A percentile compares a stretch with the other conserved stretches of the same genome.
Conservation (phyloP, 2,329 filamentous ascomycete genomes). For the Lecanicillium sp. region DNA sequence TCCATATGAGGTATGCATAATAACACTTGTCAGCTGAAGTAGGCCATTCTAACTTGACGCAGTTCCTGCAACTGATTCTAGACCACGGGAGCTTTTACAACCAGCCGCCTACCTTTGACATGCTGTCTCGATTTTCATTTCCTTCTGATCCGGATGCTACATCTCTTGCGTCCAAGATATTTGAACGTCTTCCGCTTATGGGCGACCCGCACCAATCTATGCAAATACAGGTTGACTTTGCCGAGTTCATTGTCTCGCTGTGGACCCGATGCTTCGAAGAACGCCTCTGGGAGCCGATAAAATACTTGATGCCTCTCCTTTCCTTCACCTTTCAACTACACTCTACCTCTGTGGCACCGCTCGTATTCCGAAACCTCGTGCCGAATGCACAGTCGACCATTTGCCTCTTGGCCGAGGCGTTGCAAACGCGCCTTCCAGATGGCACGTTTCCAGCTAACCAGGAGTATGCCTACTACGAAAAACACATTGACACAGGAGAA, state of each 20-base stretch:
- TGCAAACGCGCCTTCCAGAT: conserved; percentile 40
- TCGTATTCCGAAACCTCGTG: conserved; percentile 50
- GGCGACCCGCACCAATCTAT: conserved; percentile 39
- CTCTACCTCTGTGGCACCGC: conserved; percentile 48
- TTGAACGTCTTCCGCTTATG: conserved; percentile 56
- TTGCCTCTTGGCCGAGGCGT: conserved; percentile 48
- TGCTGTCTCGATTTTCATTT: conserved; percentile 55
- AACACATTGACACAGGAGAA: conserved; percentile 53
- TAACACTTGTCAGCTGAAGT: not conserved
- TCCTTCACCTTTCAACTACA: conserved; percentile 57
- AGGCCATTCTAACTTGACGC: conserved; percentile 15
- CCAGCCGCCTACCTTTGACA: conserved; percentile 58
- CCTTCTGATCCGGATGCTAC: conserved; percentile 53
- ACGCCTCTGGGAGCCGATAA: conserved; percentile 53
- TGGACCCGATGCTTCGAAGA: conserved; percentile 64
- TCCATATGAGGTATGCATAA: conserved; percentile 37
- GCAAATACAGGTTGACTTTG: conserved; percentile 57
- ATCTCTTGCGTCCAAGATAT: conserved; percentile 59
- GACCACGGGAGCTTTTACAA: conserved; percentile 50
- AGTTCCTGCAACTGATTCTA: conserved; percentile 57
- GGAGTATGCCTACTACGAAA: conserved; percentile 30
- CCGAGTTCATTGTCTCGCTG: conserved; percentile 53
- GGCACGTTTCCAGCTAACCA: conserved; percentile 38
- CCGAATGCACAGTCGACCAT: conserved; percentile 52
- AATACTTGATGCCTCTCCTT: conserved; percentile 57